A percentile compares a stretch with the other conserved stretches of the same genome.
Evolutionary conservation across 495 filamentous ascomycete species (phyloP).

Genomic region (Talaromyces proteolyticus): DNA sequence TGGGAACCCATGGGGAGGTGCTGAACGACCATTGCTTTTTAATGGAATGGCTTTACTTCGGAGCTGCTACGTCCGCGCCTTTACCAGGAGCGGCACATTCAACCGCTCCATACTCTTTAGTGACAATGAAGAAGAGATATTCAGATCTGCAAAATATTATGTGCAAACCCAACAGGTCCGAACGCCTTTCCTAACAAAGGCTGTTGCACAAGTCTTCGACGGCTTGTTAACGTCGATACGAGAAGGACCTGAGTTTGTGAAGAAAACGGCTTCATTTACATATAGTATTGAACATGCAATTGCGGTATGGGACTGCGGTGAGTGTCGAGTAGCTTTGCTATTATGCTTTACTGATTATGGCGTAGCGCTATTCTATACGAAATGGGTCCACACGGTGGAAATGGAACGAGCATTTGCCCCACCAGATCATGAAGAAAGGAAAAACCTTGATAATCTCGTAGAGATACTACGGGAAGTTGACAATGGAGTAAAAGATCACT

Average conservation of each 20-base stretch:
- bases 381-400: conserved; percentile 7
- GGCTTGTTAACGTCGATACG: conserved; percentile 3
- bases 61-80: conserved; percentile 6
- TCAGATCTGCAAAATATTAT: not conserved
- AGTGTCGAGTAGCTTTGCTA: not conserved
- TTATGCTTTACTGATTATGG: not conserved
- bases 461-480: conserved; percentile 1
- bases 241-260: not conserved
- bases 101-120: conserved; percentile 4
- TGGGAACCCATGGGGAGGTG: not conserved
- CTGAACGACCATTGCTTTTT: conserved; percentile 5
- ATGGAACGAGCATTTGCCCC: not conserved
- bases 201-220: conserved; percentile 4
- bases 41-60: conserved; percentile 7
- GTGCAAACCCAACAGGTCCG: conserved; percentile 3
- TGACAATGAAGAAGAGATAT: not conserved
- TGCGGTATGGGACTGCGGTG: conserved; percentile 5
- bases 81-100: conserved; percentile 5
- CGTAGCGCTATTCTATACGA: conserved; percentile 6
- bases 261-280: not conserved
- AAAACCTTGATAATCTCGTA: conserved; percentile 2
- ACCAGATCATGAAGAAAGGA: conserved; percentile 4
- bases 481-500: not conserved
- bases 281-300: conserved; percentile 6
- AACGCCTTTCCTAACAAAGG: conserved; percentile 4